Evolutionary conservation across 2,329 filamentous ascomycete genomes (phyloP).

Genomic region (Nannizziopsis arthrosporioides): DNA sequence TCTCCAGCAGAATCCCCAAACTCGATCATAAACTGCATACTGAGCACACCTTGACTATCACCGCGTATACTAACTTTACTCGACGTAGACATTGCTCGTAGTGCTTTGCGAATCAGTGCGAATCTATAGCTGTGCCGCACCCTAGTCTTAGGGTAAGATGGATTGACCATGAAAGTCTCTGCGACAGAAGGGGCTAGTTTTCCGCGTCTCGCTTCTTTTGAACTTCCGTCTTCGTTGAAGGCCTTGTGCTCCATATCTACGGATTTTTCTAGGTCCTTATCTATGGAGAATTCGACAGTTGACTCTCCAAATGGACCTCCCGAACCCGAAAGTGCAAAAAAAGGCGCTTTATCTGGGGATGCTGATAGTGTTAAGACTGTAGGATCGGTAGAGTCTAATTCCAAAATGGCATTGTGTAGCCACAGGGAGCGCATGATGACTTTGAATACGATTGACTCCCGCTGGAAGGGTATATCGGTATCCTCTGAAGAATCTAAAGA

Average conservation of each 20-base stretch:
- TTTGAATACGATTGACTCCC: conserved; percentile 70
- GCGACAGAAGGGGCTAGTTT: conserved; percentile 35
- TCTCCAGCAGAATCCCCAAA: conserved; percentile 48
- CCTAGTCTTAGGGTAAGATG: conserved; percentile 46
- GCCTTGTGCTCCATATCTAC: conserved; percentile 24
- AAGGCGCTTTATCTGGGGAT: conserved; percentile 49
- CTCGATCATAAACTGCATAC: conserved; percentile 92
- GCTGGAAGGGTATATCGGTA: conserved; percentile 65
- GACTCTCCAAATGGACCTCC: conserved; percentile 49
- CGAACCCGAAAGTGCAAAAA: conserved; percentile 59
- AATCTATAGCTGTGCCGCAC: conserved; percentile 79
- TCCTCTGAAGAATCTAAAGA: conserved; percentile 36
- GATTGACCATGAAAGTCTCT: conserved; percentile 45
- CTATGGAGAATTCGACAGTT: conserved; percentile 48
- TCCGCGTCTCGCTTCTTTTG: conserved; percentile 24
- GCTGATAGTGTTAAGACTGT: conserved; percentile 58
- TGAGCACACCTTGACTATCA: conserved; percentile 80
- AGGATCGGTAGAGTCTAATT: conserved; percentile 55
- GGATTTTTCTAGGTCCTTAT: conserved; percentile 24
- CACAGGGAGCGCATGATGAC: conserved; percentile 70
- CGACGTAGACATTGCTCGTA: conserved; percentile 83
- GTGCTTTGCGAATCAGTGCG: conserved; percentile 69
- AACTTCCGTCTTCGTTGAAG: conserved; percentile 28
- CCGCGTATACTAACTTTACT: conserved; percentile 85
- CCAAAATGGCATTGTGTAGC: conserved; percentile 41